Percentiles rank a stretch among this genome's conserved stretches.
Conservation (phyloP, 1,139 yeast genomes). For the Kazachstania sp. region DNA sequence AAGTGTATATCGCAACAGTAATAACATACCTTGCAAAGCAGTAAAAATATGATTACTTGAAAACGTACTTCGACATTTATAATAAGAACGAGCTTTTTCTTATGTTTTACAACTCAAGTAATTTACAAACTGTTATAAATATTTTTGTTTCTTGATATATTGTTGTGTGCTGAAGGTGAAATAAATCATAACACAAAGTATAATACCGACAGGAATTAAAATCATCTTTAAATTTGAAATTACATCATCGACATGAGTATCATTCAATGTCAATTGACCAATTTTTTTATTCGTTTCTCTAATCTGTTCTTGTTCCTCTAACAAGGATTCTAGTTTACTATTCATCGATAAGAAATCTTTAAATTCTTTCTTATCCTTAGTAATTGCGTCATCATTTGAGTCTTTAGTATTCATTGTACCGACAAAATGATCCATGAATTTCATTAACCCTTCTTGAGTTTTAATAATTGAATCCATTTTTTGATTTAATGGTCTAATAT, state of each 20-base stretch:
- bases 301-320: constrained; percentile 30
- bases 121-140: constrained; percentile 16
- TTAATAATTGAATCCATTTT: constrained; percentile 16
- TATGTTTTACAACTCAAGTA: too few relatives aligned
- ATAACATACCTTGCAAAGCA: too few relatives aligned
- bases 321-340: constrained; percentile 26
- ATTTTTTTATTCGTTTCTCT: constrained; percentile 24
- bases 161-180: constrained; percentile 34
- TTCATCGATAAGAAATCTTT: constrained; percentile 28
- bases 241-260: constrained; percentile 28
- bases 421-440: constrained; percentile 17
- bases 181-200: constrained; percentile 31
- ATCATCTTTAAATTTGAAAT: constrained; percentile 29
- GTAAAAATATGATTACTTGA: neutral
- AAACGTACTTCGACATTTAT: too few relatives aligned
- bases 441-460: constrained; percentile 18
- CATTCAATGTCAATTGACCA: constrained; percentile 3
- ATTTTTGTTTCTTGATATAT: constrained; percentile 33
- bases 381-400: constrained; percentile 4
- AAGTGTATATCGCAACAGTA: too few relatives aligned
- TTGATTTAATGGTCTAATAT: constrained; percentile 18
- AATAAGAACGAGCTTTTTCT: too few relatives aligned
- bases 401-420: constrained; percentile 7
- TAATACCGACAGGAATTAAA: constrained; percentile 30
- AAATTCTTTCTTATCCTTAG: constrained; percentile 19